Evolutionary conservation across 768 basidiomycete genomes (phyloP).

Genomic region (Phylloporus arenicola): DNA sequence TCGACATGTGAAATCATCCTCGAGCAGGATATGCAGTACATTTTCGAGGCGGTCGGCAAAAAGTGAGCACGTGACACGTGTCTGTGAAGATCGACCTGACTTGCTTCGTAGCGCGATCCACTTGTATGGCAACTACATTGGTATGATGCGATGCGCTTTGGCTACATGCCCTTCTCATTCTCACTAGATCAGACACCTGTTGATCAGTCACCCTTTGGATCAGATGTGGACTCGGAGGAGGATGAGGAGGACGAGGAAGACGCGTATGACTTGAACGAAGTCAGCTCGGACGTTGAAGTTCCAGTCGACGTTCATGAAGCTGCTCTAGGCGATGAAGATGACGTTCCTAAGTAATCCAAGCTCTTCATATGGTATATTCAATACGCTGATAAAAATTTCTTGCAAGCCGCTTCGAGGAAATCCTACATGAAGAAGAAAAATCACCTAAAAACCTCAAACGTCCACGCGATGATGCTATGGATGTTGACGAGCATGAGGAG

Average conservation of each 20-base stretch:
- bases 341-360: slow-evolving; percentile 38
- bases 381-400: not conserved
- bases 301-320: slow-evolving; percentile 61
- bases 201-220: slow-evolving; percentile 47
- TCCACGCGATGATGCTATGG: slow-evolving; percentile 55
- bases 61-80: slow-evolving; percentile 47
- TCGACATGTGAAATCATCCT: slow-evolving; percentile 65
- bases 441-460: slow-evolving; percentile 57
- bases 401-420: slow-evolving; percentile 65
- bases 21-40: slow-evolving; percentile 57
- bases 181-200: slow-evolving; percentile 46
- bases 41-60: slow-evolving; percentile 71
- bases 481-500: slow-evolving; percentile 33
- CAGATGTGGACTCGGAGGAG: slow-evolving; percentile 49
- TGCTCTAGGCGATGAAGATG: slow-evolving; percentile 46
- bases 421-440: slow-evolving; percentile 37
- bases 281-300: slow-evolving; percentile 81
- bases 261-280: slow-evolving; percentile 58
- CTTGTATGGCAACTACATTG: slow-evolving; percentile 81
- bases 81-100: slow-evolving; percentile 4
- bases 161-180: not conserved
- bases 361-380: not conserved
- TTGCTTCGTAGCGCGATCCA: slow-evolving; percentile 52
- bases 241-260: slow-evolving; percentile 40
- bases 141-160: slow-evolving; percentile 31